Base-by-base conservation (phyloP, 768 basidiomycete species). In the Boletus rufocinnamomeus region DNA sequence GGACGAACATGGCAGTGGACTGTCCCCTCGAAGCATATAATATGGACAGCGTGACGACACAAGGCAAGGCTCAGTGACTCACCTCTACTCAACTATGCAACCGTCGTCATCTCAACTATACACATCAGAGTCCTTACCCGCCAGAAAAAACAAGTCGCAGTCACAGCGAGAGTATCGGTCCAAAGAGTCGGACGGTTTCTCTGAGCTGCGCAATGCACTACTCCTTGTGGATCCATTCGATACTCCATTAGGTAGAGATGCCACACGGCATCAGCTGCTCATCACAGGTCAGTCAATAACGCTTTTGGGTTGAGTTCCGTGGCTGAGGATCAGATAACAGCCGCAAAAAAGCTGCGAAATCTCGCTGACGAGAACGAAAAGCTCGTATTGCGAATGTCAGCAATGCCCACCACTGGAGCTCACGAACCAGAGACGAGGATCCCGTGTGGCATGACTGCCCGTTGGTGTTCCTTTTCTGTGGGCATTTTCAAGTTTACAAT, bases 271-370 rank as follows among this genome's bases (percentile, higher is more conserved):
- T 30, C 66, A 73, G 30, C 58, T 72, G 3, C 66, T 72, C 23
- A 23, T 62, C 23, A 63, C 66, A 48, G 70, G 70, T 70, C 28
- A 50, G 67, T 34, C 11, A 30, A 45, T 23, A 14, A 48, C 14
- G 6, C 17, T 27, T 7, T 6, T 11, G 6, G 2, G 13, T 56
- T 0, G 35, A 38, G 6, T 50, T 1, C 27, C 14, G 37, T 19
- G 21, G 14, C 56, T 67, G 40, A 68, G 9, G 28, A 37, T 55
- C n/a, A 5, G 11, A 21, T n/a, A 25, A 61, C 41, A 52, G 77
- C 83, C 47, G 81, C 82, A 2, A 82, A 79, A 77, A 80, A 84
- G 69, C 78, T 82, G 79, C 58, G 66, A 50, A 54, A 61, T 34
- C 69, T 69, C 7, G 66, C 66, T 2, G 60, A 68, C 17, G 66